A percentile compares a stretch with the other conserved stretches of the same genome.
phyloP scores from a whole-genome alignment of 139 green algal species.

The Zygnema circumcarinatum region DNA sequence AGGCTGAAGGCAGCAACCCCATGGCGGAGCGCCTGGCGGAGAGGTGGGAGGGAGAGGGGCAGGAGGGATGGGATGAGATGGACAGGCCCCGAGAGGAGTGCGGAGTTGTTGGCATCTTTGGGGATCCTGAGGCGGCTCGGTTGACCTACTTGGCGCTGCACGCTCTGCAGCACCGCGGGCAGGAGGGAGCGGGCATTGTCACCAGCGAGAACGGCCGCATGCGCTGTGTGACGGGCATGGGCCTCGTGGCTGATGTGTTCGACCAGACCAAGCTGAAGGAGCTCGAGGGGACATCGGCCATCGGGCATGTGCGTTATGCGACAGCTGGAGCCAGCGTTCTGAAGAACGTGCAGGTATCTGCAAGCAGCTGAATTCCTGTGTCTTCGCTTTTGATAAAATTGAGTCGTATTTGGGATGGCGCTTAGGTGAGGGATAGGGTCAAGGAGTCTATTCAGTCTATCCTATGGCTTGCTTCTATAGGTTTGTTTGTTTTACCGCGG shows the following conservation, averaged over 20 bases:
- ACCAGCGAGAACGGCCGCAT: slow-evolving; percentile 89
- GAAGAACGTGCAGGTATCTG: slow-evolving; percentile 79
- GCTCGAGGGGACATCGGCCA: slow-evolving; percentile 72
- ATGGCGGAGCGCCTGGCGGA: not conserved
- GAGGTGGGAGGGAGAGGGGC: not conserved
- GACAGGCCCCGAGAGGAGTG: slow-evolving; percentile 55
- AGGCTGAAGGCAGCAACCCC: no score
- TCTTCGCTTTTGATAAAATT: slow-evolving; percentile 3
- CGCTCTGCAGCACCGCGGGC: slow-evolving; percentile 93
- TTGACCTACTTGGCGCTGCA: slow-evolving; percentile 51
- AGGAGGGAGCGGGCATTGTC: slow-evolving; percentile 94
- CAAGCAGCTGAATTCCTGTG: no score
- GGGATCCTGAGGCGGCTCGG: slow-evolving; percentile 50
- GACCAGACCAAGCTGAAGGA: slow-evolving; percentile 77
- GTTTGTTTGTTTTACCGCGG: no score
- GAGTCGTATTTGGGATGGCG: not conserved
- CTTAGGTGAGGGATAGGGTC: not conserved
- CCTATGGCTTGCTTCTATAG: not conserved
- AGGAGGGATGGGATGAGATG: slow-evolving; percentile 15
- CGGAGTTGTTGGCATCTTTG: slow-evolving; percentile 57
- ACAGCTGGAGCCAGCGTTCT: slow-evolving; percentile 88
- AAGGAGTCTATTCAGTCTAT: not conserved
- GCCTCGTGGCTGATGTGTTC: slow-evolving; percentile 98
- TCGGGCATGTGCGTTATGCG: slow-evolving; percentile 85
- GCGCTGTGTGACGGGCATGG: slow-evolving; percentile 87